Evolutionary conservation across 2,329 filamentous ascomycete species (phyloP), one percentile per base, ranked within the genome.

Genomic region (Claviceps purpurea): DNA sequence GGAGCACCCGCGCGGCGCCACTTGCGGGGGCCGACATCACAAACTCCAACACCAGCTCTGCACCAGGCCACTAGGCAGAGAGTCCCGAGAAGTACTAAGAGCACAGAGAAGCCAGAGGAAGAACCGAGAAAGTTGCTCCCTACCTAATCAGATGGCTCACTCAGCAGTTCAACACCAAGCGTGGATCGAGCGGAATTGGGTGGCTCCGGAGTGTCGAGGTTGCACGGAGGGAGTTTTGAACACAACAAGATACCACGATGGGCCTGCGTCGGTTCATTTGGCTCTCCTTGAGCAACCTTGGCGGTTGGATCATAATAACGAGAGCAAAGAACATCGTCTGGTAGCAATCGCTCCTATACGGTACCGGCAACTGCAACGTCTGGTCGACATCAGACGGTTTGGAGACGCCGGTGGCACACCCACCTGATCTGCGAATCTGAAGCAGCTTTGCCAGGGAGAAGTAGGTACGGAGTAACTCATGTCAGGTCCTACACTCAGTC

Each of bases 1-100:
- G 50, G 45, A 48, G 37, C 50, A 47, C 39, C 50, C 45, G 50
- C 45, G 45, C 45, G 50, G 43, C 45, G 50, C 50, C 50, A 51
- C 37, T 22, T 52, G 50, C 39, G 45, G 50, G 50, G 46, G 22
- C 34, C 5, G 30, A 46, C 44, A 39, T 18, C 20, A 34, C 18
- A 38, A 30, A 22, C n/a, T 34, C 16, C 26, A 30, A 18, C n/a
- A 39, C 34, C 18, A 47, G n/a, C 11, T 5, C 39, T 16, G n/a
- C 6, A 6, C 16, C 16, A n/a, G 26, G 26, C 8, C 39, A 14
- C 5, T 20, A 20, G 18, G 18, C 18, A 43, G 18, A 43, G 41
- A 13, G 41, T 13, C 2, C n/a, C n/a, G 16, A 41, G 40, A 10
- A 41, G 39, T 41, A 16, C n/a, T 16, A 22, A 43, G 30, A 34